These are phyloP conservation scores for Xylaria sp. DNA, from an alignment of 2,329 filamentous ascomycete species.

Conservation along the genomic window DNA sequence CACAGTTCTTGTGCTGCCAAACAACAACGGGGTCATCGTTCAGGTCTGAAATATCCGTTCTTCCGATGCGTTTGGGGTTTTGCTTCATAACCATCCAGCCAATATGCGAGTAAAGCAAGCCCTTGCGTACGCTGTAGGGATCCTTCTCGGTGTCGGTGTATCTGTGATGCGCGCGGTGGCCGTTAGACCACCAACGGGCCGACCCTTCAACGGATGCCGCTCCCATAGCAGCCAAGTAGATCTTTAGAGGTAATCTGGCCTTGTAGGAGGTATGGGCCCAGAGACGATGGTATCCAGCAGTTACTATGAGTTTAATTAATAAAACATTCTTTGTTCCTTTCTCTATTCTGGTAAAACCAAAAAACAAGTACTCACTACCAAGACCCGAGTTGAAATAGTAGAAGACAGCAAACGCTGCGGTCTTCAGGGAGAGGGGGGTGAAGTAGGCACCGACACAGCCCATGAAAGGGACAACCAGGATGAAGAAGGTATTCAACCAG, in stretches of 20 bases:
- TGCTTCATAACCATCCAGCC: conserved; percentile 67
- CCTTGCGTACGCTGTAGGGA: conserved; percentile 64
- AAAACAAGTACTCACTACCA: conserved; percentile 39
- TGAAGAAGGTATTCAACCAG: conserved; percentile 89
- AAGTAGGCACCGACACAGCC: conserved; percentile 81
- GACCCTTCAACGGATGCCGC: conserved; percentile 61
- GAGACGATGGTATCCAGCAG: conserved; percentile 54
- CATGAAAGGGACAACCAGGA: conserved; percentile 78
- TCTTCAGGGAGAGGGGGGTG: conserved; percentile 66
- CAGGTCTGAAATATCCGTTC: conserved; percentile 62
- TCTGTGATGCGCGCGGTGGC: conserved; percentile 62
- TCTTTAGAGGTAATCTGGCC: conserved; percentile 56
- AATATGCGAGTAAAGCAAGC: conserved; percentile 61
- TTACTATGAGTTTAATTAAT: conserved; percentile 35
- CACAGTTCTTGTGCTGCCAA: conserved; percentile 60
- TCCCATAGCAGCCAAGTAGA: conserved; percentile 61
- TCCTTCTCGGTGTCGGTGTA: conserved; percentile 65
- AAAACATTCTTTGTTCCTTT: no score
- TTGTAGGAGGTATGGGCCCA: conserved; percentile 60
- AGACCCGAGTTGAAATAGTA: conserved; percentile 52
- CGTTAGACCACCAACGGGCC: conserved; percentile 61
- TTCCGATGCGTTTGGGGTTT: conserved; percentile 63
- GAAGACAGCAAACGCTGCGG: conserved; percentile 57
- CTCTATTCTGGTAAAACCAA: no score
- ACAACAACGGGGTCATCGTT: conserved; percentile 63